Evolutionary conservation across 192 early-diverging fungal genomes (phyloP), one percentile per base, ranked within the genome.

Genomic region (Piromyces sp.): DNA sequence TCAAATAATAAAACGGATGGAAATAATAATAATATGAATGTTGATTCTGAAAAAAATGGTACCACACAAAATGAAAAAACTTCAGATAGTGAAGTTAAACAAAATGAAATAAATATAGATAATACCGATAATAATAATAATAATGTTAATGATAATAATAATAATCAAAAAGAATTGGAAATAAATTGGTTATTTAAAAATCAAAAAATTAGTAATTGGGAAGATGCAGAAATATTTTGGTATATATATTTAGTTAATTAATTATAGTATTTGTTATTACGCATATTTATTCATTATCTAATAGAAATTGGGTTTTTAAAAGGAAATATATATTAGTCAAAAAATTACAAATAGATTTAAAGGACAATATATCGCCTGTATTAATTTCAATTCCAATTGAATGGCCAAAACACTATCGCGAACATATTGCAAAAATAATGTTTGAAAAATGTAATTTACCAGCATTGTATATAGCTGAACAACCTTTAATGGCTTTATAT

Each of bases 381-480:
- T 79, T 98, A 80, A 86, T 96, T 40, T 87, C 91, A 28, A 89
- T 96, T 6, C 97, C 97, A n/a, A 86, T 89, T 40, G 83, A 86
- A 40, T 98, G 96, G 96, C 88, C 92, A 22, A 94, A 94, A 82
- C 84, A 88, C 13, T 93, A 97, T 79, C 87, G 91, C 80, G 95
- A 96, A 86, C 87, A 89, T 14, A 88, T 94, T 31, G 90, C 93
- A 26, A 95, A 96, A 86, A 93, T 97, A 42, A 91, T 94, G 81
- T 99, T 99, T 87, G 97, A 99, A 86, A 89, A 93, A 29, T 88
- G 97, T 80, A 97, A 99, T 84, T 90, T 92, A 17, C 94, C 96
- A 13, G 90, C 91, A 26, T 86, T 99, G 30, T 90, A 92, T 81
- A 88, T 98, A 78, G 87, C 92, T 29, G 95, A 96, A 79, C 94